Evolutionary conservation across 176 grass and related monocot species (phyloP), one percentile per base, ranked within the genome.

Genomic region (Saccharum officinarum): DNA sequence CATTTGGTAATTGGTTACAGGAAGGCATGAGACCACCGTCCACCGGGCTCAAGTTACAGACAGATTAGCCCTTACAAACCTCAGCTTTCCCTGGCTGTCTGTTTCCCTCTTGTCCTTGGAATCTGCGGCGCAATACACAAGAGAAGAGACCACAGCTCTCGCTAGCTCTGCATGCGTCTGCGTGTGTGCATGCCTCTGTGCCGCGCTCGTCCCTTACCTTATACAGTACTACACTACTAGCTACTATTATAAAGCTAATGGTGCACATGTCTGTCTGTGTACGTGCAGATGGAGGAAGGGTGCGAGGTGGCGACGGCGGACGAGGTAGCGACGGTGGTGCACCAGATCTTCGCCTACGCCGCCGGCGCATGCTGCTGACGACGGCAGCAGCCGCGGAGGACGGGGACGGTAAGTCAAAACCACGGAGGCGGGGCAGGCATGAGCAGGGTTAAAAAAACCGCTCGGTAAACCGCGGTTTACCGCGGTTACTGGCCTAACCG

Each of bases 291-390:
- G 76, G 97, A 97, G 83, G 97, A 94, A n/a, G 94, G 79, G 36
- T 99, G 97, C 89, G 91, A 94, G 86, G 45, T 99, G 33, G 84
- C 90, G 62, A 89, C 97, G 72, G 94, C 97, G 6, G 97, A 99
- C 85, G 97, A 99, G 92, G 87, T 99, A 76, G 97, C 97, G 36
- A 81, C 92, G 84, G 88, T 88, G 84, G 88, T 92, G 76, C 93
- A 97, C 85, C 97, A 94, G 79, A 99, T 99, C 86, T 99, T 96
- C 86, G 81, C 88, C 78, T 92, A 89, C 92, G 88, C 84, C 80
- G 89, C 75, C 66, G 89, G 78, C 75, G 36, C 88, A 23, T 90
- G 87, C 89, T 90, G 83, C 67, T 90, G 87, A 87, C 82, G 78
- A 61, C 17, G n/a, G n/a, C n/a, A n/a, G n/a, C n/a, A n/a, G n/a